Conservation (phyloP, 139 green algal species). For the Haematococcus lacustris region DNA sequence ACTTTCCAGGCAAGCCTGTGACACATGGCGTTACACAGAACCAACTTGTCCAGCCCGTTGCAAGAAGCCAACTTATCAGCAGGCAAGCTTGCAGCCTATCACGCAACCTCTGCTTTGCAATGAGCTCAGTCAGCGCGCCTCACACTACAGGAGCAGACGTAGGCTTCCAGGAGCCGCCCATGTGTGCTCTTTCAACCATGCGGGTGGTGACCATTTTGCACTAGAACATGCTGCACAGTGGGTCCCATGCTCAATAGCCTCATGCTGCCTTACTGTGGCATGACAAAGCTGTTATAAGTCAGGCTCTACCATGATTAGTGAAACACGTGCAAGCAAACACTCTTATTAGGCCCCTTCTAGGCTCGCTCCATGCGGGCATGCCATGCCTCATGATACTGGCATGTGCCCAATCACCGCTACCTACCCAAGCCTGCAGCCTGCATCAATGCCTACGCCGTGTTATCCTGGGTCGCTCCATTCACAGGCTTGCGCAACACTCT, state of each 20-base stretch:
- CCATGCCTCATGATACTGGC: too few species aligned
- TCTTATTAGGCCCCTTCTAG: too few species aligned
- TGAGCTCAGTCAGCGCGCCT: neutral
- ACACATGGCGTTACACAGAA: neutral
- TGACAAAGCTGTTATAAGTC: too few species aligned
- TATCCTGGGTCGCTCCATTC: neutral
- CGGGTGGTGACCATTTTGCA: too few species aligned
- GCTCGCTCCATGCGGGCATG: too few species aligned
- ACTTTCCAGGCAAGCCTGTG: constrained; percentile 51
- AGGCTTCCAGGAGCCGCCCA: neutral
- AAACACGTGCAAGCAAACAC: too few species aligned
- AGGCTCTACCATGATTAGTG: too few species aligned
- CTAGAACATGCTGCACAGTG: too few species aligned
- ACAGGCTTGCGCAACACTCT: neutral
- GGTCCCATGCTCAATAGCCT: too few species aligned
- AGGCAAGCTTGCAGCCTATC: neutral
- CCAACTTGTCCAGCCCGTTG: neutral
- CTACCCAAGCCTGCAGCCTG: neutral
- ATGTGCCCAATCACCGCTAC: too few species aligned
- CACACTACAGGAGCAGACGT: neutral
- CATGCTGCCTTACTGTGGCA: too few species aligned
- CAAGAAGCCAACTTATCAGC: neutral
- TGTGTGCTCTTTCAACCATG: neutral
- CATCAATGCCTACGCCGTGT: neutral
- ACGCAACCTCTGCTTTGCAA: neutral